Percentiles rank a stretch among this genome's conserved stretches.
phyloP scores from a whole-genome alignment of 2,329 filamentous ascomycete genomes.

The Diaporthe citriasiana region DNA sequence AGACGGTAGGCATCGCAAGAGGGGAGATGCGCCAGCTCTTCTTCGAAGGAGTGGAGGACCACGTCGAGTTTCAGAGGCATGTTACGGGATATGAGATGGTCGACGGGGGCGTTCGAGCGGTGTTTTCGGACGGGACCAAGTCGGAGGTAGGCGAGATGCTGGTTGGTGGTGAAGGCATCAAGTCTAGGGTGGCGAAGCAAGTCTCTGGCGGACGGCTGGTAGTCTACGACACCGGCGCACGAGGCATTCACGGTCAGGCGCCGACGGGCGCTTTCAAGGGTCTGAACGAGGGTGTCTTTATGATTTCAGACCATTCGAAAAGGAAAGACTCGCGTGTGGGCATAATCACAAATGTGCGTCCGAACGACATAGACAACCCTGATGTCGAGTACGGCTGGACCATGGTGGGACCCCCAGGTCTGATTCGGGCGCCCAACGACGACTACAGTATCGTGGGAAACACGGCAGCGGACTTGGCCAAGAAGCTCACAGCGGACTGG shows the following conservation, averaged over 20 bases:
- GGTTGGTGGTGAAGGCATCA: slow-evolving; percentile 74
- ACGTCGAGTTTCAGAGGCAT: slow-evolving; percentile 68
- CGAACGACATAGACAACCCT: slow-evolving; percentile 71
- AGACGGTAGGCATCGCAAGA: slow-evolving; percentile 72
- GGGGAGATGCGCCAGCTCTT: slow-evolving; percentile 75
- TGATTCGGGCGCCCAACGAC: slow-evolving; percentile 70
- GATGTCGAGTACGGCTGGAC: slow-evolving; percentile 74
- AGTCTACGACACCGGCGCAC: slow-evolving; percentile 73
- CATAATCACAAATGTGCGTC: slow-evolving; percentile 74
- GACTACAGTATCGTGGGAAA: slow-evolving; percentile 71
- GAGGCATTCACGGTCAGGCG: slow-evolving; percentile 76
- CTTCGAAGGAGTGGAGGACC: slow-evolving; percentile 67
- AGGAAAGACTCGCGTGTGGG: slow-evolving; percentile 61
- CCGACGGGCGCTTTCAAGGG: slow-evolving; percentile 72
- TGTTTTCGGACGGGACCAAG: slow-evolving; percentile 72
- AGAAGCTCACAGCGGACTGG: slow-evolving; percentile 67
- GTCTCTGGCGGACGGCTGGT: slow-evolving; percentile 70
- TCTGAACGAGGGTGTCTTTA: slow-evolving; percentile 74
- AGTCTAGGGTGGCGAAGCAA: slow-evolving; percentile 72
- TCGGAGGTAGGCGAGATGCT: slow-evolving; percentile 72
- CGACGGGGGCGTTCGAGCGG: slow-evolving; percentile 64
- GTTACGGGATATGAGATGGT: slow-evolving; percentile 72
- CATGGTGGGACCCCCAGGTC: slow-evolving; percentile 69
- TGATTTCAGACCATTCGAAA: slow-evolving; percentile 63
- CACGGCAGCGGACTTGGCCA: slow-evolving; percentile 70